These are phyloP conservation scores for Penstemon newberryi DNA, from an alignment of 257 asterid genomes.

Conservation along the genomic window DNA sequence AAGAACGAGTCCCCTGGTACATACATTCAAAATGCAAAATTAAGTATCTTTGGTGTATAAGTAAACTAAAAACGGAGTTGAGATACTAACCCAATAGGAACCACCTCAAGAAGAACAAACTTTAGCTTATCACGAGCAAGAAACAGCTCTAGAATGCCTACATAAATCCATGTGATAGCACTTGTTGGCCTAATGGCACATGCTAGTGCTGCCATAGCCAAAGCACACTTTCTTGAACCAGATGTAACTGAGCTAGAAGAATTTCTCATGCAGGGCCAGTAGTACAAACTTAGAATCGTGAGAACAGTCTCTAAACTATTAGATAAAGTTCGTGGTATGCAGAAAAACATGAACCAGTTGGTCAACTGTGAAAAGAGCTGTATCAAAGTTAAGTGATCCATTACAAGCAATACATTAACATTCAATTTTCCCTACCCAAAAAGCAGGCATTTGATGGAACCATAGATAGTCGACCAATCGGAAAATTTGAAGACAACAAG, in stretches of 20 bases:
- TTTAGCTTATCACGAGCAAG: slow-evolving; percentile 50
- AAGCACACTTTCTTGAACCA: slow-evolving; percentile 66
- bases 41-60: slow-evolving; percentile 13
- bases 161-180: slow-evolving; percentile 84
- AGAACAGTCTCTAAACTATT: slow-evolving; percentile 90
- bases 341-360: slow-evolving; percentile 98
- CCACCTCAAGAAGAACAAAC: slow-evolving; percentile 67
- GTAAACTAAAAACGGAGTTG: slow-evolving; percentile 3
- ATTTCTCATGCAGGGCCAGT: slow-evolving; percentile 89
- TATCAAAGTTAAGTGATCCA: slow-evolving; percentile 51
- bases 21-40: slow-evolving; percentile 32
- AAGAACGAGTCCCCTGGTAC: slow-evolving; percentile 74
- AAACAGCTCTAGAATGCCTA: slow-evolving; percentile 72
- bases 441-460: background rate
- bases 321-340: slow-evolving; percentile 83
- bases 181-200: slow-evolving; percentile 96
- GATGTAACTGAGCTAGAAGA: slow-evolving; percentile 36
- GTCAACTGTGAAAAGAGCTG: slow-evolving; percentile 81
- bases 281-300: slow-evolving; percentile 75
- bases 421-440: slow-evolving; percentile 2
- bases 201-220: slow-evolving; percentile 75
- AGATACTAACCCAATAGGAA: slow-evolving; percentile 75
- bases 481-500: background rate
- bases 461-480: background rate
- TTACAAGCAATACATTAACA: background rate